A percentile compares a stretch with the other conserved stretches of the same genome.
These are phyloP conservation scores for Dissophora globulifera DNA, from an alignment of 192 early-diverging fungal genomes.

Conservation along the genomic window DNA sequence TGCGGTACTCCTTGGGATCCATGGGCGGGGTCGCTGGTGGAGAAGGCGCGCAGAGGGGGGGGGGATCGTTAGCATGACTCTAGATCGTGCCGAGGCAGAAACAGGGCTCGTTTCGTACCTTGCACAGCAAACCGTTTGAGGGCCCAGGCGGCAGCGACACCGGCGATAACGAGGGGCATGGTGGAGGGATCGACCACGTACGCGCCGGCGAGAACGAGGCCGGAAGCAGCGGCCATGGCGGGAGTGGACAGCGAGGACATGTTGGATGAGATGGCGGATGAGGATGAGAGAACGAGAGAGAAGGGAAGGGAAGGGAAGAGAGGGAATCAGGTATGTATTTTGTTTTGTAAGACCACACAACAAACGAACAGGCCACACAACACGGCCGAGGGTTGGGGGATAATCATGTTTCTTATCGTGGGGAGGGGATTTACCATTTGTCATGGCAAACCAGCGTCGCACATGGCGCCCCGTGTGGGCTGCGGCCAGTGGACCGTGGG, in stretches of 20 bases:
- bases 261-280: conserved; percentile 3
- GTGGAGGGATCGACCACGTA: conserved; percentile 30
- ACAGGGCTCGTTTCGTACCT: no score
- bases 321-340: neutral
- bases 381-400: no score
- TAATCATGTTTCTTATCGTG: no score
- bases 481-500: no score
- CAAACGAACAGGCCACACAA: neutral
- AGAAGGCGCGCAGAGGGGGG: neutral
- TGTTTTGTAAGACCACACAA: neutral
- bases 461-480: no score
- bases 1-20: conserved; percentile 76
- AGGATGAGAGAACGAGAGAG: neutral
- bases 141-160: conserved; percentile 49
- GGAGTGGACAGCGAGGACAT: conserved; percentile 46
- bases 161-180: conserved; percentile 37
- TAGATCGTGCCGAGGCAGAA: no score
- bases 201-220: conserved; percentile 29
- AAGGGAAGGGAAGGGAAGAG: conserved; percentile 9
- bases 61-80: neutral
- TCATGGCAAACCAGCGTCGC: conserved; percentile 2
- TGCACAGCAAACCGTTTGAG: conserved; percentile 25
- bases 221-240: conserved; percentile 35
- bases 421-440: conserved; percentile 1
- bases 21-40: conserved; percentile 60